phyloP scores from a whole-genome alignment of 371 early-diverging fungal genomes.

The Lichtheimia hyalospora region DNA sequence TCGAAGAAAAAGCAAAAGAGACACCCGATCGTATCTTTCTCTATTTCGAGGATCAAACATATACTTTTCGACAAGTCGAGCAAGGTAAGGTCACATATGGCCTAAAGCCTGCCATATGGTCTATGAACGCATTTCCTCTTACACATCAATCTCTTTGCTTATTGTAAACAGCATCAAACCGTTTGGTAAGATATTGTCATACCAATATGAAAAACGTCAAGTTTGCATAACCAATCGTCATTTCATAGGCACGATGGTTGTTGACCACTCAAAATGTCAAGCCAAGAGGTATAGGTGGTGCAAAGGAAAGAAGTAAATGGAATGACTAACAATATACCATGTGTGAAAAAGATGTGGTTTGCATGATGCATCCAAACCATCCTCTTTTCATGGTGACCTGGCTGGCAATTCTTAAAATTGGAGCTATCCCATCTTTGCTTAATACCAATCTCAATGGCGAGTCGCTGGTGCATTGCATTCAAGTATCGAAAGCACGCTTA shows the following conservation, averaged over 20 bases:
- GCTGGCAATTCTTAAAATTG: conserved; percentile 32
- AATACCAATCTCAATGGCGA: conserved; percentile 28
- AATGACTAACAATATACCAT: neutral
- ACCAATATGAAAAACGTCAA: neutral
- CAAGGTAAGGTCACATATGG: conserved; percentile 12
- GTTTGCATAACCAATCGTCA: neutral
- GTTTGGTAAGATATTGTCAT: conserved; percentile 11
- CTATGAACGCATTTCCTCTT: neutral
- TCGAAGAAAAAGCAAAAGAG: conserved; percentile 21
- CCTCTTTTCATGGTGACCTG: conserved; percentile 24
- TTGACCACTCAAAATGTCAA: conserved; percentile 21
- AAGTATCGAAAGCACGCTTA: conserved; percentile 19
- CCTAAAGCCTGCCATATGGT: neutral
- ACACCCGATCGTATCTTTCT: conserved; percentile 21
- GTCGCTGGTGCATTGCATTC: conserved; percentile 29
- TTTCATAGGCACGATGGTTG: conserved; percentile 24
- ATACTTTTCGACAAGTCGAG: conserved; percentile 25
- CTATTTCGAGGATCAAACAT: conserved; percentile 23
- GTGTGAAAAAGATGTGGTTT: conserved; percentile 26
- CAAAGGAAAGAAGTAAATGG: neutral
- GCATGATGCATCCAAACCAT: conserved; percentile 35
- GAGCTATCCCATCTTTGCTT: conserved; percentile 30
- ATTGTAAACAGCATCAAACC: conserved; percentile 19
- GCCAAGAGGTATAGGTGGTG: conserved; percentile 13
- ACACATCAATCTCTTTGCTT: neutral